Base-by-base conservation (phyloP, 306 rosid genomes). In the Biancaea sappan region DNA sequence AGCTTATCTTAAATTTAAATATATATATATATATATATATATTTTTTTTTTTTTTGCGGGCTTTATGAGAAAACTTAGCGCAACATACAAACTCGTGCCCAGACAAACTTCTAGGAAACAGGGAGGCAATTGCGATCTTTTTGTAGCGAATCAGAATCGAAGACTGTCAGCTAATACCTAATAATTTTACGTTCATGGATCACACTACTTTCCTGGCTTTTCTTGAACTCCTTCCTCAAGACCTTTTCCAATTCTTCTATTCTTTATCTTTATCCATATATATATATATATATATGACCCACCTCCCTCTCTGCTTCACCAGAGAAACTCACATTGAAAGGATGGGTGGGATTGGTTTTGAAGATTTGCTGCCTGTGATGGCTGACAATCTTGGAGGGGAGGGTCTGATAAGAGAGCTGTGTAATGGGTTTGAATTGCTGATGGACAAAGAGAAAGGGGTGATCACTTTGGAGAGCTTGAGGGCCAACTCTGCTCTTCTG, bases 381-480 rank as follows among this genome's bases (percentile, higher is more conserved):
- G 97, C 98, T 0, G 79, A 62, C 65, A 87, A 85, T 75, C 84
- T 94, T 18, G 98, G 98, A 4, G 93, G 97, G 0, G 95, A 94
- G 50, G 98, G 94, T 29, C 83, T 94, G 51, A 85, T 91, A 35
- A 83, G 71, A 18, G 98, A 94, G 88, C 91, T 94, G 2, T 91
- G 97, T 41, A 94, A 86, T 41, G 98, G 97, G 66, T 94, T 94
- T 68, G 65, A 88, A 43, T 26, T 91, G 84, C 73, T 94, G 71
- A 86, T 88, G 93, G 98, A 94, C 74, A 90, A 88, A 56, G 96
- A 90, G 0, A 91, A 70, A 62, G 93, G 85, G 4, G 84, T 90
- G 1, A 91, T 91, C 63, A 94, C 97, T 1, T 29, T 88, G 46
- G 98, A 88, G 10, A 91, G 98, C 80, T 72, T 94, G 66, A 86